A percentile compares a stretch with the other conserved stretches of the same genome.
These are phyloP conservation scores for Periconia digitata DNA, from an alignment of 2,329 filamentous ascomycete species.

Conservation along the genomic window DNA sequence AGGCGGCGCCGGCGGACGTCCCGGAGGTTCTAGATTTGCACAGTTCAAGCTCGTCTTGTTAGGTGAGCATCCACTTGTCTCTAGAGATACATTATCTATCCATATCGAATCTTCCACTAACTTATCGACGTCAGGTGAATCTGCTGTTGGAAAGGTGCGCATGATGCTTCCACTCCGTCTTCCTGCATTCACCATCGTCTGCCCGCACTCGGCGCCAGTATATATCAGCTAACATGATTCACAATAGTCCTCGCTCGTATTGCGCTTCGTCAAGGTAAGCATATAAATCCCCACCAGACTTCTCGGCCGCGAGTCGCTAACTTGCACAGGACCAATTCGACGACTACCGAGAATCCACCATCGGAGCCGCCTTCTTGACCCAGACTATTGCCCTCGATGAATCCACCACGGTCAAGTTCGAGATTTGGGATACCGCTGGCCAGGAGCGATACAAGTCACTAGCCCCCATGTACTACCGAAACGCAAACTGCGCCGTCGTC, in stretches of 20 bases:
- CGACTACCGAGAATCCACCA: slow-evolving; percentile 95
- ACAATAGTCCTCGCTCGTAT: slow-evolving; percentile 85
- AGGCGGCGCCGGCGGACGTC: slow-evolving; percentile 56
- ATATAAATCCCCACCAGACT: not conserved
- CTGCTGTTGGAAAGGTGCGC: slow-evolving; percentile 93
- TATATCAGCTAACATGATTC: slow-evolving; percentile 29
- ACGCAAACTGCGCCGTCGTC: slow-evolving; percentile 98
- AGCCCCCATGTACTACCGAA: slow-evolving; percentile 99
- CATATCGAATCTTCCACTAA: slow-evolving; percentile 24
- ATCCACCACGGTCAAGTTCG: slow-evolving; percentile 98
- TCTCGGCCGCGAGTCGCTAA: not conserved
- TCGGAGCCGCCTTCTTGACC: slow-evolving; percentile 97
- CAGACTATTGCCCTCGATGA: slow-evolving; percentile 99
- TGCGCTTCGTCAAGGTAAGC: slow-evolving; percentile 94
- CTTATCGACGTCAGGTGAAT: slow-evolving; percentile 78
- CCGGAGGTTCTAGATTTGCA: slow-evolving; percentile 76
- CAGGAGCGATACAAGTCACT: slow-evolving; percentile 99
- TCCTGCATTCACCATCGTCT: not conserved
- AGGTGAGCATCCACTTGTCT: slow-evolving; percentile 61
- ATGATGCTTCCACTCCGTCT: not conserved
- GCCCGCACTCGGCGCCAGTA: slow-evolving; percentile 27
- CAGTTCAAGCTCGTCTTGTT: slow-evolving; percentile 99
- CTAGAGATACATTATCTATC: too few relatives aligned
- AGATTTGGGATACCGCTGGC: slow-evolving; percentile 91
- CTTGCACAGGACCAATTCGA: slow-evolving; percentile 89